Base-by-base conservation (phyloP, 2,329 filamentous ascomycete genomes). In the Pseudogymnoascus sp. region DNA sequence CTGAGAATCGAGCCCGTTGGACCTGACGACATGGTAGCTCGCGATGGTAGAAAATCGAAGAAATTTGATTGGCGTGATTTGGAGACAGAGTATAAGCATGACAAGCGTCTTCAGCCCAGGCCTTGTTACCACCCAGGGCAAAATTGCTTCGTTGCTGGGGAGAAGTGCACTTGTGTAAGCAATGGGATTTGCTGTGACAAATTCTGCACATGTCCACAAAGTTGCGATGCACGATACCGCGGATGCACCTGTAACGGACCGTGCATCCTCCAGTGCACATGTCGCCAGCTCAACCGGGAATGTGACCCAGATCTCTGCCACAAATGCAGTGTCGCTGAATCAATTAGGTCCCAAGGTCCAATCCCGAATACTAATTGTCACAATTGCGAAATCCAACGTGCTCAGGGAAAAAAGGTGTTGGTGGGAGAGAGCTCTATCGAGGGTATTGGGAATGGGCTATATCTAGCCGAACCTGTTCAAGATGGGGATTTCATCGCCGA, bases 401-500 rank as follows among this genome's bases (percentile, higher is more conserved):
- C 83, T 12, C 75, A 82, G 3, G 75, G 81, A 21, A 89, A 86
- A 67, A 78, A 80, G 3, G 82, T 90, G 0, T 72, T 89, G 2
- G 75, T 91, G 4, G 90, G 88, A 2, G 78, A 84, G 59, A 91
- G 87, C 52, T 82, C 83, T 62, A 80, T 92, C 10, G 77, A 81
- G 58, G 79, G 77, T 2, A 82, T 86, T 59, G 89, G 89, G 0
- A 90, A 90, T 63, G 90, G 89, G 0, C 76, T 94, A 0, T 92
- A 88, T 68, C 79, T 85, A 1, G 85, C 84, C 8, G 69, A 70
- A 55, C 45, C 66, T 2, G 65, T 67, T 6, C 60, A 61, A 21
- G 68, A 81, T 62, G 83, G 85, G 58, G 85, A 88, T n/a, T 92
- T 88, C 65, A 77, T 94, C 15, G 86, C 88, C 30, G 90, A 94